These are phyloP conservation scores for Metarhizium brunneum DNA, from an alignment of 2,329 filamentous ascomycete species.

Conservation along the genomic window DNA sequence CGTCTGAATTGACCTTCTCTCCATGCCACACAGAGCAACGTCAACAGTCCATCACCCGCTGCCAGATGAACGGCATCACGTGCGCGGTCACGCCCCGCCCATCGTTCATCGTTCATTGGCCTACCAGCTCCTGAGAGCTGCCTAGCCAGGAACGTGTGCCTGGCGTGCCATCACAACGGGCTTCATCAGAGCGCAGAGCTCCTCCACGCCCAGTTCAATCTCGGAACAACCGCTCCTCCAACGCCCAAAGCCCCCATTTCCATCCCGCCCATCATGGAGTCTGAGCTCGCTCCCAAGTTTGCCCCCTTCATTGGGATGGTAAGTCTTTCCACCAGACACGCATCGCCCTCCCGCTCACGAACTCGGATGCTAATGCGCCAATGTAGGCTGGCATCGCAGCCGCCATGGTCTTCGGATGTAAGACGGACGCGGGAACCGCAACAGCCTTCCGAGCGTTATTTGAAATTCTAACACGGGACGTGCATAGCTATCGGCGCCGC, in stretches of 20 bases:
- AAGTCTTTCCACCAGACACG: constrained; percentile 25
- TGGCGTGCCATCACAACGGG: background rate
- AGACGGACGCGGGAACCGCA: constrained; percentile 19
- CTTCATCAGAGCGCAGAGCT: constrained; percentile 1
- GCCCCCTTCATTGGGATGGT: constrained; percentile 87
- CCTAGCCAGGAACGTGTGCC: background rate
- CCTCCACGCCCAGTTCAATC: background rate
- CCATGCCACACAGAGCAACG: no score
- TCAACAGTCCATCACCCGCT: background rate
- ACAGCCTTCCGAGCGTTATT: background rate
- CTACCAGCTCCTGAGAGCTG: constrained; percentile 3
- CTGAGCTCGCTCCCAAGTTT: constrained; percentile 64
- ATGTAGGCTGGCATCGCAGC: constrained; percentile 64
- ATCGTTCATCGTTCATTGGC: constrained; percentile 3
- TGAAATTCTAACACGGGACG: constrained; percentile 8
- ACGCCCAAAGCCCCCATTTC: background rate
- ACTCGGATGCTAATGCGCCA: constrained; percentile 1
- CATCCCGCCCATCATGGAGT: constrained; percentile 38
- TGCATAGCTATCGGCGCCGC: constrained; percentile 58
- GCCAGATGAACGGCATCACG: background rate
- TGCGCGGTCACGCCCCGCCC: constrained; percentile 3
- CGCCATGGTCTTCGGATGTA: constrained; percentile 81
- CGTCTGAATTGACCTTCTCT: no score
- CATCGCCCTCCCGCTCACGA: background rate
- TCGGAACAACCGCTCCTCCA: background rate